Evolutionary conservation across 192 early-diverging fungal genomes (phyloP).

Genomic region (Coemansia aciculifera): DNA sequence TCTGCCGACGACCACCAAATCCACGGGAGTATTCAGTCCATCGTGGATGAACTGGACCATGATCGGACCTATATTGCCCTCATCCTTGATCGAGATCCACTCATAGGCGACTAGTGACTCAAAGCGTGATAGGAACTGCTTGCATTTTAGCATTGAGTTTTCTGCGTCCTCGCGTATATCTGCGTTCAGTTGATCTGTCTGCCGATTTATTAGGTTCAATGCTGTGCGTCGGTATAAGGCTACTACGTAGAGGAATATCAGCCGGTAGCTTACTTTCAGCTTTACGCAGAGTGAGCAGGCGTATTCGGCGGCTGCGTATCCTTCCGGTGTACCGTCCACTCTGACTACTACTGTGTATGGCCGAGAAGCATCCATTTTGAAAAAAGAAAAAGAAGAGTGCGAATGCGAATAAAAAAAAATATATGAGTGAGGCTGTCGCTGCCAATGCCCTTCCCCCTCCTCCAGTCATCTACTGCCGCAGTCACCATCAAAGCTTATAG

Average conservation of each 20-base stretch:
- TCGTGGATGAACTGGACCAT: conserved; percentile 42
- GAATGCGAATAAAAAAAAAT: not conserved
- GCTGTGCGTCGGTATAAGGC: conserved; percentile 42
- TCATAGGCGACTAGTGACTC: conserved; percentile 51
- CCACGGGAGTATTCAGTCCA: conserved; percentile 32
- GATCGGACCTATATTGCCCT: conserved; percentile 48
- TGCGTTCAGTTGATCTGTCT: conserved; percentile 53
- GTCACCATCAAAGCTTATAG: not conserved
- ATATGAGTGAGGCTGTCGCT: not conserved
- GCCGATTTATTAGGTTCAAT: conserved; percentile 47
- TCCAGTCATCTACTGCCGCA: conserved; percentile 5
- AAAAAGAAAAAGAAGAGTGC: not conserved
- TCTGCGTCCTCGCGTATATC: conserved; percentile 55
- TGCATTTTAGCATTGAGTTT: conserved; percentile 43
- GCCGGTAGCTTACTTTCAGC: conserved; percentile 50
- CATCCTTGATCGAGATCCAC: conserved; percentile 56
- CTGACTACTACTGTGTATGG: conserved; percentile 52
- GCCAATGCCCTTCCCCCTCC: not conserved
- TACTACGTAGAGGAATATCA: conserved; percentile 52
- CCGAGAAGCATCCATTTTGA: conserved; percentile 18
- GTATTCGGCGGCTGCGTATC: conserved; percentile 53
- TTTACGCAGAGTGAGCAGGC: conserved; percentile 49
- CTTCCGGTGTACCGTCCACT: conserved; percentile 45
- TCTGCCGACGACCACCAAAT: conserved; percentile 45
- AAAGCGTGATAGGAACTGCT: conserved; percentile 55